Percentiles rank a stretch among this genome's conserved stretches.
Conservation (phyloP, 1,139 yeast genomes). For the Candida tropicalis region DNA sequence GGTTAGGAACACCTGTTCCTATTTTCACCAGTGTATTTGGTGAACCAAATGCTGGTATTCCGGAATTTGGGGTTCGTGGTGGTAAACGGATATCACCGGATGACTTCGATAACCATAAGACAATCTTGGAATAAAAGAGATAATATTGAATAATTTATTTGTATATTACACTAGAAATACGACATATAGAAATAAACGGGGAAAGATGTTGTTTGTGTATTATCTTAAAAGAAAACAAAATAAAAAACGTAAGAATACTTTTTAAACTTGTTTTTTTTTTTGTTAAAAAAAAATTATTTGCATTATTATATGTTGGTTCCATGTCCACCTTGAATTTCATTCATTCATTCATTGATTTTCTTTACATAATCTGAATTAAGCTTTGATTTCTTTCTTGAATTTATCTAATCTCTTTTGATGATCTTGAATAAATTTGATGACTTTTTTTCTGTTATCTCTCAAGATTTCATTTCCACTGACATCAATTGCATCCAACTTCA, state of each 20-base stretch:
- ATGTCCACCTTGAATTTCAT: no score
- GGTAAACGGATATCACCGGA: slow-evolving; percentile 22
- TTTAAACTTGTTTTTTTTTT: no score
- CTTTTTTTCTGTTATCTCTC: slow-evolving; percentile 59
- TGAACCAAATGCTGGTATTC: slow-evolving; percentile 20
- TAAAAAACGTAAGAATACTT: neutral
- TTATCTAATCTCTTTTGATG: slow-evolving; percentile 61
- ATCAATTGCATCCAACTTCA: slow-evolving; percentile 69
- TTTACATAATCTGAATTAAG: neutral
- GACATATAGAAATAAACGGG: neutral
- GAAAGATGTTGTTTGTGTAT: neutral
- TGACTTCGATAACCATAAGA: slow-evolving; percentile 15
- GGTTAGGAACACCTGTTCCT: slow-evolving; percentile 32
- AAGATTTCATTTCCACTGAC: slow-evolving; percentile 50
- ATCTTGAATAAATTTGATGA: slow-evolving; percentile 61
- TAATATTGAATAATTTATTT: neutral
- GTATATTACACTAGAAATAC: neutral
- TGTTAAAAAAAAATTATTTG: no score
- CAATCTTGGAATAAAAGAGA: slow-evolving; percentile 3
- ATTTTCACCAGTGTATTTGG: slow-evolving; percentile 24
- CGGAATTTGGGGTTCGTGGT: slow-evolving; percentile 19
- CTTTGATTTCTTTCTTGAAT: slow-evolving; percentile 41
- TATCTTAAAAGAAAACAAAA: no score
- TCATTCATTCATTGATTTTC: no score
- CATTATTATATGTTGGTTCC: no score